Conservation (phyloP, 768 basidiomycete species). For the Rhodotorula diobovata region DNA sequence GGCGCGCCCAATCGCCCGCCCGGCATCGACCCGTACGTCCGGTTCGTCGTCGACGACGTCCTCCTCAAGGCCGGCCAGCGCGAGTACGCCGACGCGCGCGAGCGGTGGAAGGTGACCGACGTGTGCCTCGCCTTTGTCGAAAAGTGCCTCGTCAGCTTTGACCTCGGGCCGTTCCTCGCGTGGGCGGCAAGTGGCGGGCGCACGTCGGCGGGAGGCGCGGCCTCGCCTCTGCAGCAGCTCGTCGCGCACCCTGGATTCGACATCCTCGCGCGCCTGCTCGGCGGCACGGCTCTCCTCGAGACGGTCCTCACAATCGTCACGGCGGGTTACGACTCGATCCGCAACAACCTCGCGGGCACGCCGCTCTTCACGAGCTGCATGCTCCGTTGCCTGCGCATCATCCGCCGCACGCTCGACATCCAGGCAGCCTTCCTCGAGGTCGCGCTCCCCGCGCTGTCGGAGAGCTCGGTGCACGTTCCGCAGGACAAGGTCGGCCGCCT, state of each 20-base stretch:
- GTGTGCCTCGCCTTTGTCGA: slow-evolving; percentile 79
- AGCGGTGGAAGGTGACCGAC: slow-evolving; percentile 83
- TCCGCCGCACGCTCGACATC: slow-evolving; percentile 72
- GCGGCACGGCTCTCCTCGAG: slow-evolving; percentile 65
- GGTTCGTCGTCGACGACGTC: slow-evolving; percentile 86
- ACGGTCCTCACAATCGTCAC: slow-evolving; percentile 73
- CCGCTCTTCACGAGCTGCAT: slow-evolving; percentile 69
- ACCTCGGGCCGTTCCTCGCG: slow-evolving; percentile 66
- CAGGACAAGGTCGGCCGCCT: slow-evolving; percentile 49
- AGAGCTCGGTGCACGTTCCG: slow-evolving; percentile 55
- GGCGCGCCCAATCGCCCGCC: slow-evolving; percentile 67
- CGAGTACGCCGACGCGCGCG: slow-evolving; percentile 68
- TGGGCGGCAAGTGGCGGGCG: slow-evolving; percentile 43
- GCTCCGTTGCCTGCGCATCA: slow-evolving; percentile 71
- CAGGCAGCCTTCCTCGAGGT: slow-evolving; percentile 88
- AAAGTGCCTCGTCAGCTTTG: slow-evolving; percentile 71
- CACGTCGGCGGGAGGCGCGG: neutral
- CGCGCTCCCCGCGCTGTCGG: slow-evolving; percentile 68
- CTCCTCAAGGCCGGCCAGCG: slow-evolving; percentile 70
- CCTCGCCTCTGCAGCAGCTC: slow-evolving; percentile 43
- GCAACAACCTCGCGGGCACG: slow-evolving; percentile 57
- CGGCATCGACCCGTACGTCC: slow-evolving; percentile 72
- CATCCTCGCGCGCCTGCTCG: slow-evolving; percentile 71
- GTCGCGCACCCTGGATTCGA: slow-evolving; percentile 76
- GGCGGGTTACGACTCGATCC: slow-evolving; percentile 72